Conservation (phyloP, 2,329 filamentous ascomycete species). For the Setomelanomma holmii region DNA sequence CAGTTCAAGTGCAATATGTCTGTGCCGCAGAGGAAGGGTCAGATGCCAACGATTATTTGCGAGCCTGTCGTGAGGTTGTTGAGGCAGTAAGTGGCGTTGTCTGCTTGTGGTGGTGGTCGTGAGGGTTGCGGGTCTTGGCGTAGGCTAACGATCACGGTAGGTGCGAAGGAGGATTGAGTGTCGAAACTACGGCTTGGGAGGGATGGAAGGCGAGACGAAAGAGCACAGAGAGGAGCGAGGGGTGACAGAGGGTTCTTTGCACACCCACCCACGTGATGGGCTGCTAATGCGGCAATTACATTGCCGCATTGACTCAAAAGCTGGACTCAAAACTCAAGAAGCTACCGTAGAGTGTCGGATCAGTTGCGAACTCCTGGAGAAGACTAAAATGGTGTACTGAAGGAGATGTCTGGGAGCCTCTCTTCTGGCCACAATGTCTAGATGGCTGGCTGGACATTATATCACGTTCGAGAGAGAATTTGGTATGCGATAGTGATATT, state of each 20-base stretch:
- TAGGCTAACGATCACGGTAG: constrained; percentile 32
- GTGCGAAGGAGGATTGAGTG: constrained; percentile 62
- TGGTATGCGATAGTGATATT: not conserved
- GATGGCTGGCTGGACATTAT: no score
- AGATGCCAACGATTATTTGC: constrained; percentile 57
- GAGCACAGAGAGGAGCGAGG: not conserved
- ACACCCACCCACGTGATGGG: no score
- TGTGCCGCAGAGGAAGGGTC: constrained; percentile 41
- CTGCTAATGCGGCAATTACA: no score
- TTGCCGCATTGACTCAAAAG: no score
- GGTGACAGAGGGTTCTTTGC: not conserved
- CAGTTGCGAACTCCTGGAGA: no score
- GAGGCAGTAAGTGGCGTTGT: constrained; percentile 57
- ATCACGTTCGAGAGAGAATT: not conserved
- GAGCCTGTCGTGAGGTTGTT: constrained; percentile 66
- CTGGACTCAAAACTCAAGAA: no score
- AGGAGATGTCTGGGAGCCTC: no score
- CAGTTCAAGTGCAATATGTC: constrained; percentile 69
- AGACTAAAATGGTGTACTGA: no score
- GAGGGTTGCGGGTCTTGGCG: constrained; percentile 26
- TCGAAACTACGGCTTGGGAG: constrained; percentile 70
- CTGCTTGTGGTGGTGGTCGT: constrained; percentile 2
- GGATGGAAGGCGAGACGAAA: constrained; percentile 43
- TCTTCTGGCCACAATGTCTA: no score
- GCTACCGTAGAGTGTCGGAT: no score